Evolutionary conservation across 208 protist genomes (phyloP).

Genomic region (Trypanosoma avium): DNA sequence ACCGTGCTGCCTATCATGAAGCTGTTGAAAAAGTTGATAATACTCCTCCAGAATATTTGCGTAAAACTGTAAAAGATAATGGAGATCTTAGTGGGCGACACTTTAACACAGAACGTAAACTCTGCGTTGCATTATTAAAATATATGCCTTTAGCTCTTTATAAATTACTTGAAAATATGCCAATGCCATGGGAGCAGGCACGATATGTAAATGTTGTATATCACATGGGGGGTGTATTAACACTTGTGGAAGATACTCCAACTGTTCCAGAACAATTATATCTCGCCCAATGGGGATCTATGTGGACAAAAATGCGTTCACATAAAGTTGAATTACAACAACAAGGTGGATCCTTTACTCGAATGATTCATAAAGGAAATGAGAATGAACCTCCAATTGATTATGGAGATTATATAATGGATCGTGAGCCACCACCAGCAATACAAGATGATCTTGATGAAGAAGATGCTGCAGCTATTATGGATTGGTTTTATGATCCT

Average conservation of each 20-base stretch:
- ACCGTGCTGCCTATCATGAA: slow-evolving; percentile 60
- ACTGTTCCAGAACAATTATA: slow-evolving; percentile 99
- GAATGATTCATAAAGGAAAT: slow-evolving; percentile 98
- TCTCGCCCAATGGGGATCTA: slow-evolving; percentile 99
- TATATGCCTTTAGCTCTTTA: slow-evolving; percentile 99
- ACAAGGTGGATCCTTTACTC: slow-evolving; percentile 78
- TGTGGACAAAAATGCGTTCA: slow-evolving; percentile 99
- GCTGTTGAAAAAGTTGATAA: slow-evolving; percentile 70
- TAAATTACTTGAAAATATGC: slow-evolving; percentile 99
- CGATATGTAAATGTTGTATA: slow-evolving; percentile 98
- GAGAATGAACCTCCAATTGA: slow-evolving; percentile 99
- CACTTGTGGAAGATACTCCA: slow-evolving; percentile 99
- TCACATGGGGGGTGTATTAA: slow-evolving; percentile 99
- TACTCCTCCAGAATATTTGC: slow-evolving; percentile 98
- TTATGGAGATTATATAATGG: slow-evolving; percentile 99
- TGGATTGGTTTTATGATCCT: slow-evolving; percentile 99
- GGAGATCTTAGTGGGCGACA: slow-evolving; percentile 99
- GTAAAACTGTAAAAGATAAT: slow-evolving; percentile 99
- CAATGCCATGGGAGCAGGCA: slow-evolving; percentile 98
- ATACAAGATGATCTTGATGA: slow-evolving; percentile 97
- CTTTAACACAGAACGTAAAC: slow-evolving; percentile 99
- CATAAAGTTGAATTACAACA: slow-evolving; percentile 95
- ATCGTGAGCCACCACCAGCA: slow-evolving; percentile 95
- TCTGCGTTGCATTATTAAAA: slow-evolving; percentile 99
- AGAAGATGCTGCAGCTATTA: slow-evolving; percentile 97